Conservation (phyloP, 2,329 filamentous ascomycete genomes). For the Fusarium sublunatum region DNA sequence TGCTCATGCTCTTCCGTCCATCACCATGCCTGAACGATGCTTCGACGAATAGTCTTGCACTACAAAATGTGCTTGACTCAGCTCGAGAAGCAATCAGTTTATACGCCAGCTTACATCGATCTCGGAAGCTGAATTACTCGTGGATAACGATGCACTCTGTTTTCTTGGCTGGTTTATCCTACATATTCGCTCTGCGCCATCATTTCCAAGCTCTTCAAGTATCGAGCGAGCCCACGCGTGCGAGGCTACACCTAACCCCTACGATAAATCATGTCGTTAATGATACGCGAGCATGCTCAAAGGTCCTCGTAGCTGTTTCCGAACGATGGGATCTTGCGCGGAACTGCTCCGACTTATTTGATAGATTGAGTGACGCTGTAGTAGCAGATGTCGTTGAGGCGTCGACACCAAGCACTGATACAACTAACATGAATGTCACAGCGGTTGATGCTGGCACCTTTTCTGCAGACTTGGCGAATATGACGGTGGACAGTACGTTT, state of each 20-base stretch:
- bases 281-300: conserved; percentile 56
- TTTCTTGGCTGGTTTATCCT: conserved; percentile 59
- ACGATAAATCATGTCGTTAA: conserved; percentile 57
- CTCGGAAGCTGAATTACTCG: conserved; percentile 59
- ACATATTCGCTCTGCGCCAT: conserved; percentile 56
- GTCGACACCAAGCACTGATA: not conserved
- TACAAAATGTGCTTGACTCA: conserved; percentile 55
- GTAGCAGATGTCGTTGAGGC: conserved; percentile 53
- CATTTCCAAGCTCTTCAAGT: conserved; percentile 52
- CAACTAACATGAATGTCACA: not conserved
- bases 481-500: conserved; percentile 54
- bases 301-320: conserved; percentile 57
- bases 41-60: conserved; percentile 38
- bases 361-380: conserved; percentile 56
- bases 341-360: conserved; percentile 57
- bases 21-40: conserved; percentile 50
- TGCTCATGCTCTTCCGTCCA: conserved; percentile 57
- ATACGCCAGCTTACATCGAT: conserved; percentile 58
- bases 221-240: conserved; percentile 5
- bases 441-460: conserved; percentile 17
- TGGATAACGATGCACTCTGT: conserved; percentile 62
- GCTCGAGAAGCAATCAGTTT: conserved; percentile 55
- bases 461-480: conserved; percentile 27
- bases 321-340: conserved; percentile 56
- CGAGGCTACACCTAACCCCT: conserved; percentile 48